phyloP scores from a whole-genome alignment of 1,284 basidiomycete genomes.

The Entoloma clypeatum region DNA sequence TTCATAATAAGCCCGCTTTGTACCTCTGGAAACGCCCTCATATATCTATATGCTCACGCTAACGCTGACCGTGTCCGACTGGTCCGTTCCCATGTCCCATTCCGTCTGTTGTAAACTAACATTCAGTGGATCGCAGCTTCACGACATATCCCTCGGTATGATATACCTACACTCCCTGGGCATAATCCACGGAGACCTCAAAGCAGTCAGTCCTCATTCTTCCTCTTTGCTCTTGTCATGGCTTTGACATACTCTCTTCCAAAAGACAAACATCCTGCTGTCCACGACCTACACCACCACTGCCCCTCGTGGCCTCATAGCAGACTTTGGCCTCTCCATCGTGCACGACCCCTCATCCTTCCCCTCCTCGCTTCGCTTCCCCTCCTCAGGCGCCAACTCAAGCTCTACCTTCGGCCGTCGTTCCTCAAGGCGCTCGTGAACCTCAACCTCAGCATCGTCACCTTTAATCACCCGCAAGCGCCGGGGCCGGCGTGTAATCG shows the following conservation, averaged over 20 bases:
- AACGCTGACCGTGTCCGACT: constrained; percentile 18
- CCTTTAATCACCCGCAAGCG: constrained; percentile 8
- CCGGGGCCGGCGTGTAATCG: constrained; percentile 6
- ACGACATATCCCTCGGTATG: constrained; percentile 25
- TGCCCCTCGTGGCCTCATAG: no score
- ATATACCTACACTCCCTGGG: constrained; percentile 22
- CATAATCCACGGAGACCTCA: constrained; percentile 28
- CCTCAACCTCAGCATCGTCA: constrained; percentile 2
- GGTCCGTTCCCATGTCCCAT: constrained; percentile 15
- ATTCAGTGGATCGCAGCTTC: constrained; percentile 14
- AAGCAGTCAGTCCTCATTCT: constrained; percentile 21
- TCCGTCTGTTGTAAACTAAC: neutral
- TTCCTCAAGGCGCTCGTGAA: constrained; percentile 14
- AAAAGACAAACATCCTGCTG: constrained; percentile 27
- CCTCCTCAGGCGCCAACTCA: no score
- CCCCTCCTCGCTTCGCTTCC: no score
- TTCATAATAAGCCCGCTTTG: constrained; percentile 26
- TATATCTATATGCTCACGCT: constrained; percentile 19
- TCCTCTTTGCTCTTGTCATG: neutral
- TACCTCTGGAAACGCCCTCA: constrained; percentile 23
- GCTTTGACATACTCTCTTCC: constrained; percentile 1
- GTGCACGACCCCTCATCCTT: constrained; percentile 23
- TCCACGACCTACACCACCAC: no score
- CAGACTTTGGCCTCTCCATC: constrained; percentile 27
- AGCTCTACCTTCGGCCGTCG: no score